Base-by-base conservation (phyloP, 225 moss, liverwort and hornwort genomes). In the Polytrichum commune region DNA sequence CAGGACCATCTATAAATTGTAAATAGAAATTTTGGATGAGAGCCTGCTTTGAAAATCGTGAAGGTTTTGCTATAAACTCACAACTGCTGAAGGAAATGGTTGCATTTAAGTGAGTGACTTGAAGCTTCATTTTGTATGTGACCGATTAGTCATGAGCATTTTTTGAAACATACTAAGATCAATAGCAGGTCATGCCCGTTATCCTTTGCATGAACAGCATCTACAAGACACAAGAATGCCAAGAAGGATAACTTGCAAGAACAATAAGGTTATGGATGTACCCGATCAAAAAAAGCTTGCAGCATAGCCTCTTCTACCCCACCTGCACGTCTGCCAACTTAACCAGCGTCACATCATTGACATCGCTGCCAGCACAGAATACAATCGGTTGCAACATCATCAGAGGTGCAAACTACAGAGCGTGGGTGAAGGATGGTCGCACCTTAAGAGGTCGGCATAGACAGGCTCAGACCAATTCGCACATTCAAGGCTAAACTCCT, bases 401-500 rank as follows among this genome's bases (percentile, higher is more conserved):
- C 22, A n/a, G 57, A 29, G 71, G 67, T 35, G 4, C 27, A 71
- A 22, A 46, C 62, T 81, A 66, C 20, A 53, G 54, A 69, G 53
- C 53, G 28, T 65, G 68, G 46, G 18, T 68, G 67, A 62, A 27
- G 63, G 60, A 63, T 67, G 70, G 63, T 57, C 63, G 80, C 75
- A 93, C 96, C 92, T 92, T 69, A 88, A 63, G 30, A 94, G 85
- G 75, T 97, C 97, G 35, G 85, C 79, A 77, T 84, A 97, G 29
- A 97, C 86, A 10, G 88, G 86, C 80, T 94, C 97, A 26, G 83
- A 91, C 97, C 97, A 97, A 72, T 90, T 86, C 60, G 97, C 97
- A 86, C 97, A 97, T 75, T 97, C 97, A 38, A 97, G 81, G 72
- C 92, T 89, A 74, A 97, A 77, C 74, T 97, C 89, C 80, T 91